Conservation (phyloP, 2,329 filamentous ascomycete species). For the Knufia fluminis region DNA sequence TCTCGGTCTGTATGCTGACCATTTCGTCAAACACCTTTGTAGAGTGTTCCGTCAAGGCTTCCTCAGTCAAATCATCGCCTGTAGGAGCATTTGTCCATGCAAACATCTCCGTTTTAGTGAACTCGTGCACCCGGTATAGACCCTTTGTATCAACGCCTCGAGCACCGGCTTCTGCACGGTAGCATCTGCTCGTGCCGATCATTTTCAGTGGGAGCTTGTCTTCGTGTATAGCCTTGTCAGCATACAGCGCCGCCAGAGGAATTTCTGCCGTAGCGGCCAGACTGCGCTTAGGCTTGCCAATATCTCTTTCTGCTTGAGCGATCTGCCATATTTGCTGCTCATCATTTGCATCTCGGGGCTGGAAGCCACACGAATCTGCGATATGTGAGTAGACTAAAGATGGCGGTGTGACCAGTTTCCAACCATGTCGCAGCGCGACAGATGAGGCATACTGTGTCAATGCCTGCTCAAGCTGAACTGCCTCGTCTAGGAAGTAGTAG, state of each 20-base stretch:
- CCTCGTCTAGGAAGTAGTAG: slow-evolving; percentile 93
- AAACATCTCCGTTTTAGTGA: slow-evolving; percentile 97
- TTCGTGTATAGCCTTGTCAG: slow-evolving; percentile 58
- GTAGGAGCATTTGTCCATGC: slow-evolving; percentile 66
- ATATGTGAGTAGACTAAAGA: slow-evolving; percentile 89
- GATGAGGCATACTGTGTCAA: slow-evolving; percentile 76
- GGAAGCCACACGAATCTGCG: slow-evolving; percentile 83
- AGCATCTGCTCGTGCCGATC: slow-evolving; percentile 84
- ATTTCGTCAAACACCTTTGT: slow-evolving; percentile 68
- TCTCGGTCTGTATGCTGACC: slow-evolving; percentile 74
- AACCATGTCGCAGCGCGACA: slow-evolving; percentile 63
- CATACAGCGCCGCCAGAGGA: slow-evolving; percentile 82
- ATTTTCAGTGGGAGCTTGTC: slow-evolving; percentile 63
- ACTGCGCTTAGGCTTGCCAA: slow-evolving; percentile 58
- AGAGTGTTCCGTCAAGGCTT: slow-evolving; percentile 22
- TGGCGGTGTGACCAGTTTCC: slow-evolving; percentile 73
- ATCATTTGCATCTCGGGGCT: slow-evolving; percentile 78
- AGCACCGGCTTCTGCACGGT: slow-evolving; percentile 87
- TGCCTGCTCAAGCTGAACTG: slow-evolving; percentile 87
- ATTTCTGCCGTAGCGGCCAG: slow-evolving; percentile 91
- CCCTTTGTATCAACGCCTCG: slow-evolving; percentile 87
- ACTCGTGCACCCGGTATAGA: slow-evolving; percentile 93
- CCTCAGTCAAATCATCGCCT: slow-evolving; percentile 17
- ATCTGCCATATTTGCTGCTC: slow-evolving; percentile 88
- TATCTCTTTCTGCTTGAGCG: slow-evolving; percentile 55